Conservation (phyloP, 345 rosid genomes). For the Rhodomyrtus tomentosa region DNA sequence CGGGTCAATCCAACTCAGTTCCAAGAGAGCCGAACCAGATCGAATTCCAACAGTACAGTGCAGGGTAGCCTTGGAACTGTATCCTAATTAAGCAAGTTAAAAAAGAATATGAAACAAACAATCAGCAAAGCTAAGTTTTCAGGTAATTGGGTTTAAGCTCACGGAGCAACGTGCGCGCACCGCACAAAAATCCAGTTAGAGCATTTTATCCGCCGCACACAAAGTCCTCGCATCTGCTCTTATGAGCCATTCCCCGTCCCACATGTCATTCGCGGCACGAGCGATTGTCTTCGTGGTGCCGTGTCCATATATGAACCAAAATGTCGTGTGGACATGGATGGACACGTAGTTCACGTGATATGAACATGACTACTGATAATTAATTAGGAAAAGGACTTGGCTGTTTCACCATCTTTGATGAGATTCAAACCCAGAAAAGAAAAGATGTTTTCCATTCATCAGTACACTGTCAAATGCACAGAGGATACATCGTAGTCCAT, state of each 20-base stretch:
- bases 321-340: background rate
- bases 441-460: background rate
- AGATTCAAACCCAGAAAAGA: background rate
- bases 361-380: background rate
- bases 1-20: background rate
- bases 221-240: background rate
- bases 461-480: background rate
- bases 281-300: background rate
- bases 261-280: background rate
- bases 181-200: background rate
- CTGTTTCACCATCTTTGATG: background rate
- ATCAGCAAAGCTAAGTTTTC: background rate
- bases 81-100: background rate
- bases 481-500: slow-evolving; percentile 10
- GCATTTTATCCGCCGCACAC: background rate
- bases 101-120: background rate
- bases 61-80: background rate
- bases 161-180: background rate
- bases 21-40: background rate
- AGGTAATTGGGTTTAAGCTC: background rate
- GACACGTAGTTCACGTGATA: background rate
- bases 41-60: background rate
- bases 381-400: background rate
- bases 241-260: background rate
- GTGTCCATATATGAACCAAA: background rate